Percentiles rank a stretch among this genome's conserved stretches.
phyloP scores from a whole-genome alignment of 805 yeast species.

The Kockiozyma suomiensis region DNA sequence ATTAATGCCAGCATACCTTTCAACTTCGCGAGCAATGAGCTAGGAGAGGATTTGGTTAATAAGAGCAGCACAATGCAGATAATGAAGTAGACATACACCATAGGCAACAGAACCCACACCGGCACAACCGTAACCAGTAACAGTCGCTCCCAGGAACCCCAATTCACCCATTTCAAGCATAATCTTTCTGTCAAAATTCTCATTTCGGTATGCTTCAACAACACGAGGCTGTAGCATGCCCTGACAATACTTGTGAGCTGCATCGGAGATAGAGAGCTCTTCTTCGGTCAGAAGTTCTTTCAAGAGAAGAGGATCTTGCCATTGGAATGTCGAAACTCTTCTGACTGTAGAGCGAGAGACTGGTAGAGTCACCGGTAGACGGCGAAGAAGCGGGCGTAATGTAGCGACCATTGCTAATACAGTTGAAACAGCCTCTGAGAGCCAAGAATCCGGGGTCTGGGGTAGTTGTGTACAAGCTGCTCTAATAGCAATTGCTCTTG shows the following conservation, averaged over 20 bases:
- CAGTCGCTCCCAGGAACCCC: conserved; percentile 48
- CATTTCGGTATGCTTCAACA: conserved; percentile 47
- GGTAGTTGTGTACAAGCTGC: too few species aligned
- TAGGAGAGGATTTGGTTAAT: background rate
- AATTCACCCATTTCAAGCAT: conserved; percentile 49
- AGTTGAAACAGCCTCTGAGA: background rate
- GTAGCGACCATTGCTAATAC: background rate
- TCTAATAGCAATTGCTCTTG: too few species aligned
- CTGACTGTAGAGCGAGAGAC: background rate
- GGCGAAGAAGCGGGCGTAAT: background rate
- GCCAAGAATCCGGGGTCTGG: background rate
- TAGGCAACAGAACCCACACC: conserved; percentile 50
- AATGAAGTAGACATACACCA: conserved; percentile 37
- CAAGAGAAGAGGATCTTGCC: conserved; percentile 46
- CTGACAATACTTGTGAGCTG: conserved; percentile 46
- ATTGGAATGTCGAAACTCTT: conserved; percentile 39
- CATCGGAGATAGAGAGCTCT: conserved; percentile 44
- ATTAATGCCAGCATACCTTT: too few species aligned
- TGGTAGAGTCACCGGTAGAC: background rate
- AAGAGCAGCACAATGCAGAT: background rate
- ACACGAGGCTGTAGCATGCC: conserved; percentile 45
- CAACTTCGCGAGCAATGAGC: conserved; percentile 50
- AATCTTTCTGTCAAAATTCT: conserved; percentile 42
- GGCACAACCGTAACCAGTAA: conserved; percentile 50
- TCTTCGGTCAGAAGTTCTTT: conserved; percentile 45